A percentile compares a stretch with the other conserved stretches of the same genome.
Conservation (phyloP, 495 filamentous ascomycete genomes). For the Aspergillus incahuasiensis region DNA sequence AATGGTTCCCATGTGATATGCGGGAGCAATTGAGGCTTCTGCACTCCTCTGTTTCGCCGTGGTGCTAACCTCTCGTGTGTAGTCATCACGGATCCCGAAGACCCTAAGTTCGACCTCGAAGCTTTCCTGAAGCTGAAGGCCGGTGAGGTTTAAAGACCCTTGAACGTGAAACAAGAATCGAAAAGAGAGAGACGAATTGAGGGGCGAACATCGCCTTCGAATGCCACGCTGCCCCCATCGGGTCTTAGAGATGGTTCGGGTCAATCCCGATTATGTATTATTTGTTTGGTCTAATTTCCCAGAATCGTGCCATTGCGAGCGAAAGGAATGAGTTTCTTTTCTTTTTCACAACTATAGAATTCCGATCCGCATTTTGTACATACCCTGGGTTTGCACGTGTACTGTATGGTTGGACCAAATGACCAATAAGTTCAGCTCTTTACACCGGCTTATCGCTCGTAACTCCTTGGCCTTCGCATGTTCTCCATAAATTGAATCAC, state of each 20-base stretch:
- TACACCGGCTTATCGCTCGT: conserved; percentile 6
- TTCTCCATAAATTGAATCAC: background rate
- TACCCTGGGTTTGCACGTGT: conserved; percentile 47
- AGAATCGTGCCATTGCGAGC: conserved; percentile 46
- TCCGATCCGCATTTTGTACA: conserved; percentile 47
- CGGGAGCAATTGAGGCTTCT: background rate
- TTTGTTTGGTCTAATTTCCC: conserved; percentile 46
- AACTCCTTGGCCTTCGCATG: background rate
- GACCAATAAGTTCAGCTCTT: conserved; percentile 44
- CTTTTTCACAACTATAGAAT: conserved; percentile 42
- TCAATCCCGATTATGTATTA: conserved; percentile 44
- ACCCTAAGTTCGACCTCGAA: conserved; percentile 88
- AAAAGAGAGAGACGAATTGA: conserved; percentile 23
- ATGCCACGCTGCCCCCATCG: conserved; percentile 32
- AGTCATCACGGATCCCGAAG: conserved; percentile 81
- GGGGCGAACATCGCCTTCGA: conserved; percentile 29
- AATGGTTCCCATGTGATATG: background rate
- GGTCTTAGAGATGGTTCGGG: conserved; percentile 40
- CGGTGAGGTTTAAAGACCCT: conserved; percentile 45
- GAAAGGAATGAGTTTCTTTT: conserved; percentile 43
- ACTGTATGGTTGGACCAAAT: conserved; percentile 45
- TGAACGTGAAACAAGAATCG: conserved; percentile 19
- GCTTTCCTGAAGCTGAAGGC: conserved; percentile 66
- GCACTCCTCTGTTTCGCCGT: background rate
- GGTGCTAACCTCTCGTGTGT: conserved; percentile 24